Percentiles rank a stretch among this genome's conserved stretches.
Conservation (phyloP, 257 asterid species). For the Coffea eugenioides region DNA sequence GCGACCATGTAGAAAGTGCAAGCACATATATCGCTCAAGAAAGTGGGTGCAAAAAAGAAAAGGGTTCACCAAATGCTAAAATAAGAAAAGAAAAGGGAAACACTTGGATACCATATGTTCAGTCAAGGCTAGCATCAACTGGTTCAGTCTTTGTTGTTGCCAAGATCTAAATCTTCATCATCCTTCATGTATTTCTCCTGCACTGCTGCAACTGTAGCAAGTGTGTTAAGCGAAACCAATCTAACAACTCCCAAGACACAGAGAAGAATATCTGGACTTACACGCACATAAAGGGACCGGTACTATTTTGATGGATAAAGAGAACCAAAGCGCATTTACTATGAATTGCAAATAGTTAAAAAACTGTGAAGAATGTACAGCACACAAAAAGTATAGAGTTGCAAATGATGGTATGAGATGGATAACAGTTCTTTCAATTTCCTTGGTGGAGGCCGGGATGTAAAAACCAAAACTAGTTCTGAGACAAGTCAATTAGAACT, state of each 20-base stretch:
- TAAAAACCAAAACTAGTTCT: too few species aligned
- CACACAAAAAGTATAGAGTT: neutral
- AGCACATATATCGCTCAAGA: neutral
- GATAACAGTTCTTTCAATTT: neutral
- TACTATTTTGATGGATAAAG: neutral
- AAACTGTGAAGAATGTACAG: neutral
- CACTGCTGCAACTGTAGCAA: slow-evolving; percentile 86
- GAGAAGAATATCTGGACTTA: neutral
- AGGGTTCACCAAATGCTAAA: neutral
- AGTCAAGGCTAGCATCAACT: neutral
- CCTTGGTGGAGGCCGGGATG: neutral
- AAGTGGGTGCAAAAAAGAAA: too few species aligned
- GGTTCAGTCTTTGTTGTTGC: slow-evolving; percentile 6
- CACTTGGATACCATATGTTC: neutral
- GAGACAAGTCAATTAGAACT: neutral
- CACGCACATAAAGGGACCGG: neutral
- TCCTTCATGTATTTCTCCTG: slow-evolving; percentile 98
- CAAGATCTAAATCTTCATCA: slow-evolving; percentile 40
- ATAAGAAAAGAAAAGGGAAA: neutral
- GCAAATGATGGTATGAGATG: neutral
- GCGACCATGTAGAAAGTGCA: neutral
- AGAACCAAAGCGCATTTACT: neutral
- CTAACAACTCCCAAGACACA: neutral
- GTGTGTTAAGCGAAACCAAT: slow-evolving; percentile 51
- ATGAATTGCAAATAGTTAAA: neutral